These are phyloP conservation scores for Pichia rugopelliculosa DNA, from an alignment of 805 yeast species.

Conservation along the genomic window DNA sequence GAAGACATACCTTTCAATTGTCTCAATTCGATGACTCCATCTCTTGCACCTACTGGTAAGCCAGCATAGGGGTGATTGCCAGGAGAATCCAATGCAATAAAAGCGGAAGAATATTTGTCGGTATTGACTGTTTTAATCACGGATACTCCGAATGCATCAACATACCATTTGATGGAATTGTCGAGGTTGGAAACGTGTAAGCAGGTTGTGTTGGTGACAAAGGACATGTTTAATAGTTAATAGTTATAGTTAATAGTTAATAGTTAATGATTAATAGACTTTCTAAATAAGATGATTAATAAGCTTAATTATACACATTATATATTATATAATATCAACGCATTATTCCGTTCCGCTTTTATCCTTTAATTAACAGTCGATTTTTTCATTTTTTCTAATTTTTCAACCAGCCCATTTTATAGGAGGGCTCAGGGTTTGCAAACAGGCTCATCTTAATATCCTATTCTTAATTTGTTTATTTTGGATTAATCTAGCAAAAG, in stretches of 20 bases:
- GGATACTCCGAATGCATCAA: slow-evolving; percentile 66
- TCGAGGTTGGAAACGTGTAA: slow-evolving; percentile 78
- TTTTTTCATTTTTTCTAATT: too few species aligned
- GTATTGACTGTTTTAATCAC: slow-evolving; percentile 45
- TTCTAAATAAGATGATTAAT: background rate
- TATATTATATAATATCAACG: too few species aligned
- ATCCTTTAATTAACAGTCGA: too few species aligned
- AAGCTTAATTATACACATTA: too few species aligned
- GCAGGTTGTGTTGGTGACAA: slow-evolving; percentile 60
- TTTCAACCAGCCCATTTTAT: too few species aligned
- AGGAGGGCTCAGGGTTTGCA: too few species aligned
- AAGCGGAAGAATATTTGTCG: slow-evolving; percentile 59
- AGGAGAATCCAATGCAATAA: slow-evolving; percentile 50
- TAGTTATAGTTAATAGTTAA: slow-evolving; percentile 11
- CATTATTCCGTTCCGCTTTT: too few species aligned
- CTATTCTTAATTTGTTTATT: too few species aligned
- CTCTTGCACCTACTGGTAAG: slow-evolving; percentile 32
- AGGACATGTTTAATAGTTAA: slow-evolving; percentile 26
- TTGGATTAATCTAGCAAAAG: too few species aligned
- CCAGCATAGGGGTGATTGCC: slow-evolving; percentile 33
- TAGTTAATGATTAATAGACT: background rate
- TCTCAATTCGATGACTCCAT: slow-evolving; percentile 78
- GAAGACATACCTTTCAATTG: slow-evolving; percentile 58
- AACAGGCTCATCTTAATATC: too few species aligned
- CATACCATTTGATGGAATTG: slow-evolving; percentile 65